A percentile compares a stretch with the other conserved stretches of the same genome.
These are phyloP conservation scores for Heliamphora exappendiculata DNA, from an alignment of 148 eudicot species.

Conservation along the genomic window DNA sequence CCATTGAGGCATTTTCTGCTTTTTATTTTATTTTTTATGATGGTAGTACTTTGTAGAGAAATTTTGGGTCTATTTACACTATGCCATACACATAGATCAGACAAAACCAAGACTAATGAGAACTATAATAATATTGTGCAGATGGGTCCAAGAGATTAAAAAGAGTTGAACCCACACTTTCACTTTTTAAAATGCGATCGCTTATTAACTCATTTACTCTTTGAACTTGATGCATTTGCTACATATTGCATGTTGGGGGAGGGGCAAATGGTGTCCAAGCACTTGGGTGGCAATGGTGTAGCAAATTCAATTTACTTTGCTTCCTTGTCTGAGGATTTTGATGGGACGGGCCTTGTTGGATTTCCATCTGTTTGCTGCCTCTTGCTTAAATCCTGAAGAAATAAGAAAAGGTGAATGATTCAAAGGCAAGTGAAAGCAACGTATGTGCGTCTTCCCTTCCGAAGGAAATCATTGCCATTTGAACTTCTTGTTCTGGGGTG, in stretches of 20 bases:
- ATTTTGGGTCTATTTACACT: no score
- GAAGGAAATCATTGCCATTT: slow-evolving; percentile 8
- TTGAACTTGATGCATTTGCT: no score
- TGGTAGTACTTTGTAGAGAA: no score
- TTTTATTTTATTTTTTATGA: no score
- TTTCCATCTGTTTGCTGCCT: slow-evolving; percentile 12
- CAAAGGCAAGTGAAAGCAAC: slow-evolving; percentile 16
- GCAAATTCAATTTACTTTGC: slow-evolving; percentile 9
- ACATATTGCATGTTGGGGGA: background rate
- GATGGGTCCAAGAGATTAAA: no score
- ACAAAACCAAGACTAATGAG: no score
- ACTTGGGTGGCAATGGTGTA: slow-evolving; percentile 17
- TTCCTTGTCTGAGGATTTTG: slow-evolving; percentile 12
- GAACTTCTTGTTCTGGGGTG: slow-evolving; percentile 30
- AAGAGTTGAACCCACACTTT: no score
- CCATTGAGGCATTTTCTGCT: no score
- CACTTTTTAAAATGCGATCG: no score
- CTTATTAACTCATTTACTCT: no score
- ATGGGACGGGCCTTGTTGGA: slow-evolving; percentile 19
- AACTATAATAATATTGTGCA: no score
- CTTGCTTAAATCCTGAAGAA: slow-evolving; percentile 1
- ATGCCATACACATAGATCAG: no score
- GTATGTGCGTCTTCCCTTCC: background rate
- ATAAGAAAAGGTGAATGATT: slow-evolving; percentile 13
- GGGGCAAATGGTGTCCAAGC: slow-evolving; percentile 11